phyloP scores from a whole-genome alignment of 768 basidiomycete genomes.

The Boletus subcaerulescens region DNA sequence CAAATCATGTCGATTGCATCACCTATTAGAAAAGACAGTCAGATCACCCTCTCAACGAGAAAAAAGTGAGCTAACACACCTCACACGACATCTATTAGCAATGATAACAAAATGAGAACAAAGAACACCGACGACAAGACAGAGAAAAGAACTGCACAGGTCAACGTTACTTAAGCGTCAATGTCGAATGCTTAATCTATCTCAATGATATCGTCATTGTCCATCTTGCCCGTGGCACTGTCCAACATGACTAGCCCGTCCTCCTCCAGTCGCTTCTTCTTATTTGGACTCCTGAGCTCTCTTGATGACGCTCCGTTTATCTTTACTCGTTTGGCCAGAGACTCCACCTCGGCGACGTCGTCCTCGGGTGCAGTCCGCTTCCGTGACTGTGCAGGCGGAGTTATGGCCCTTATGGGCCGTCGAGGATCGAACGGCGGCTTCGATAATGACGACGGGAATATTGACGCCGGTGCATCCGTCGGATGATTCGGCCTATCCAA shows the following conservation, averaged over 20 bases:
- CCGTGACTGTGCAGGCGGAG: conserved; percentile 40
- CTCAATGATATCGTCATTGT: conserved; percentile 56
- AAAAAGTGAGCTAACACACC: too few relatives aligned
- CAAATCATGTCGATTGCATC: too few relatives aligned
- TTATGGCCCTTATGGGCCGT: conserved; percentile 35
- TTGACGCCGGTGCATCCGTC: conserved; percentile 46
- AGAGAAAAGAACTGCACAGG: too few relatives aligned
- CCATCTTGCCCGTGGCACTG: conserved; percentile 48
- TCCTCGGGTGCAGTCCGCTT: conserved; percentile 63
- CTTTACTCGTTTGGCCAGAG: conserved; percentile 53
- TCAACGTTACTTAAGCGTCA: too few relatives aligned
- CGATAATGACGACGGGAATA: conserved; percentile 67
- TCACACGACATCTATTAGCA: too few relatives aligned
- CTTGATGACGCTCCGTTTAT: conserved; percentile 24
- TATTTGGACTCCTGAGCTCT: conserved; percentile 51
- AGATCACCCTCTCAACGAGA: too few relatives aligned
- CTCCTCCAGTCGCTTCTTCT: conserved; percentile 63
- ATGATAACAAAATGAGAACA: too few relatives aligned
- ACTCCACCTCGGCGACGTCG: conserved; percentile 55
- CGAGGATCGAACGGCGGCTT: conserved; percentile 46
- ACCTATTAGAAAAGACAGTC: too few relatives aligned
- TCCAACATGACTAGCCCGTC: conserved; percentile 74
- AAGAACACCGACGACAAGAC: too few relatives aligned
- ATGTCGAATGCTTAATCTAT: conserved; percentile 41
- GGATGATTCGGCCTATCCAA: conserved; percentile 53